Conservation (phyloP, 345 rosid species). For the Eucalyptus virginea region DNA sequence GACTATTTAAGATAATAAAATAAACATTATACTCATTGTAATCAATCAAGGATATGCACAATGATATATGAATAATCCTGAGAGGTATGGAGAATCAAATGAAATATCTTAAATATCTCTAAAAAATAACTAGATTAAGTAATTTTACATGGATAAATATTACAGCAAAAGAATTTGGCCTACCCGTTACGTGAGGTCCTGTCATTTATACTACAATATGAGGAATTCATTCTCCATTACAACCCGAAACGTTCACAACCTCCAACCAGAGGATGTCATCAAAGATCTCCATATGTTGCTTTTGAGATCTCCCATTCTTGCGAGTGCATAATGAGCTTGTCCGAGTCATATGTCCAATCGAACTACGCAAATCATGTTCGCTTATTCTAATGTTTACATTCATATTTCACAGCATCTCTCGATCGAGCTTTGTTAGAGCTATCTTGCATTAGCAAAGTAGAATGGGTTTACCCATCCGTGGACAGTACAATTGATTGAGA, state of each 20-base stretch:
- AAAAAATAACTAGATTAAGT: background rate
- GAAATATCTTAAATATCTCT: background rate
- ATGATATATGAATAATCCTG: background rate
- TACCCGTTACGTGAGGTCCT: background rate
- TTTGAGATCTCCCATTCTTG: background rate
- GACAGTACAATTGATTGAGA: fast-evolving
- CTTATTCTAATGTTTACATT: background rate
- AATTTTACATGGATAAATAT: background rate
- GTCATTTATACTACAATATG: background rate
- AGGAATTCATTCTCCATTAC: background rate
- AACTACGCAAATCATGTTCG: background rate
- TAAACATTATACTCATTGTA: background rate
- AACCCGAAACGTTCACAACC: background rate
- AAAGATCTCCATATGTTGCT: background rate
- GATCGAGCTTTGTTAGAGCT: background rate
- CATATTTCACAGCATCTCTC: background rate
- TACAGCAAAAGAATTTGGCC: background rate
- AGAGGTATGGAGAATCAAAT: background rate
- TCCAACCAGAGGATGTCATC: background rate
- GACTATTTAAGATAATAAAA: background rate
- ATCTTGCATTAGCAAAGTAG: background rate
- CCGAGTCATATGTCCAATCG: background rate
- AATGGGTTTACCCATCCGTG: background rate
- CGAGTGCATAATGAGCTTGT: background rate
- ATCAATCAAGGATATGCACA: background rate